Conservation (phyloP, 2,329 filamentous ascomycete genomes). For the Aspergillus flavus region DNA sequence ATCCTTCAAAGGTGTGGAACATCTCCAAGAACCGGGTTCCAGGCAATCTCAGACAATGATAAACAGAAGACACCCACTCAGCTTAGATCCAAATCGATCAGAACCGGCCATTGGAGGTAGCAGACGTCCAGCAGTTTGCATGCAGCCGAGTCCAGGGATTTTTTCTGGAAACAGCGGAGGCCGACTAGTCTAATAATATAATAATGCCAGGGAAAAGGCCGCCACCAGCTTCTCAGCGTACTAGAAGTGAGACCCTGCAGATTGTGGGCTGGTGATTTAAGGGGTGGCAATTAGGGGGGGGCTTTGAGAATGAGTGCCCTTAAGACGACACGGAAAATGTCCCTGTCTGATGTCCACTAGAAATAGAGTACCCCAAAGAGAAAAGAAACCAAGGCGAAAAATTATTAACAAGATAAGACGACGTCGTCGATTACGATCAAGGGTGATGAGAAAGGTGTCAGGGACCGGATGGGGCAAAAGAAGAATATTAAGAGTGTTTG, state of each 20-base stretch:
- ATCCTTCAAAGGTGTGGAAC: constrained; percentile 48
- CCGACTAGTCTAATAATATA: constrained; percentile 5
- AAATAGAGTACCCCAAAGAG: neutral
- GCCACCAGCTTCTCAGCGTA: neutral
- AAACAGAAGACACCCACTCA: constrained; percentile 17
- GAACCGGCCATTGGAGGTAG: constrained; percentile 12
- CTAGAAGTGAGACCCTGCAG: constrained; percentile 4
- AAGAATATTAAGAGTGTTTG: constrained; percentile 13
- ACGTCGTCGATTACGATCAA: neutral
- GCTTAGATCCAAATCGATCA: constrained; percentile 15
- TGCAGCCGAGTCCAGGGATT: constrained; percentile 11
- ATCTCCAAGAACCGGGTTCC: constrained; percentile 26
- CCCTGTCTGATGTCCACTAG: neutral
- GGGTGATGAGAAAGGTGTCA: neutral
- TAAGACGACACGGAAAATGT: neutral
- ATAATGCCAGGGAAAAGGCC: neutral
- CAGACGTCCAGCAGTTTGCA: constrained; percentile 6
- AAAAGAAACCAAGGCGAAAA: neutral
- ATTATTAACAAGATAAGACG: neutral
- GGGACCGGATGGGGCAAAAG: constrained; percentile 1
- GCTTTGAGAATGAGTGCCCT: neutral
- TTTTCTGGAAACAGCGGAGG: constrained; percentile 2
- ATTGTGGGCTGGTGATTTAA: neutral
- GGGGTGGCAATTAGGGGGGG: neutral
- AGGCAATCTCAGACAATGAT: neutral